Evolutionary conservation across 257 asterid genomes (phyloP).

Genomic region (Nicotiana paniculata): DNA sequence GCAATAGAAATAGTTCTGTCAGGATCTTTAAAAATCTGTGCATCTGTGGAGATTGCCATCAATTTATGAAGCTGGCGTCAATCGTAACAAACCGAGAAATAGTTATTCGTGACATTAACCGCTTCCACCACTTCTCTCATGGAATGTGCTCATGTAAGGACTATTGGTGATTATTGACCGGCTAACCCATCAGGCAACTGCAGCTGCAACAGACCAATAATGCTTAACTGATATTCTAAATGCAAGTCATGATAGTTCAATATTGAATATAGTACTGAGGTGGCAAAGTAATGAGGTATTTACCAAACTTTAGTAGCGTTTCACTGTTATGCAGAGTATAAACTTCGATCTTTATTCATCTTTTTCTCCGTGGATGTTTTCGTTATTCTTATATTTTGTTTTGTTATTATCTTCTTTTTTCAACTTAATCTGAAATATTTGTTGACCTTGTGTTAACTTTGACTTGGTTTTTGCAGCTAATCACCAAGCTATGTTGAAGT

Average conservation of each 20-base stretch:
- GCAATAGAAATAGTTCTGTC: slow-evolving; percentile 24
- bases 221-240: neutral
- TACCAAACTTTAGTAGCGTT: neutral
- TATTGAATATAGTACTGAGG: neutral
- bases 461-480: neutral
- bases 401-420: neutral
- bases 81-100: slow-evolving; percentile 45
- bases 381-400: neutral
- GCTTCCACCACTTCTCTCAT: slow-evolving; percentile 59
- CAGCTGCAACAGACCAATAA: neutral
- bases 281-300: neutral
- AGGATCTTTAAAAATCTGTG: slow-evolving; percentile 81
- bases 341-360: neutral
- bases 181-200: neutral
- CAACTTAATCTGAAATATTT: neutral
- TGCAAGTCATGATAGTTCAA: neutral
- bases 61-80: slow-evolving; percentile 68
- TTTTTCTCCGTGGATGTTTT: neutral
- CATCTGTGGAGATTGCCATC: slow-evolving; percentile 88
- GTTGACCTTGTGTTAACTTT: neutral
- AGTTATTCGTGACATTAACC: slow-evolving; percentile 52
- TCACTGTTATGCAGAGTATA: neutral
- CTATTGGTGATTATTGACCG: slow-evolving; percentile 50
- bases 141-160: slow-evolving; percentile 75
- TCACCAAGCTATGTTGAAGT: neutral